Percentiles rank a stretch among this genome's conserved stretches.
Conservation (phyloP, 148 eudicot species). For the Polygonum maritimum region DNA sequence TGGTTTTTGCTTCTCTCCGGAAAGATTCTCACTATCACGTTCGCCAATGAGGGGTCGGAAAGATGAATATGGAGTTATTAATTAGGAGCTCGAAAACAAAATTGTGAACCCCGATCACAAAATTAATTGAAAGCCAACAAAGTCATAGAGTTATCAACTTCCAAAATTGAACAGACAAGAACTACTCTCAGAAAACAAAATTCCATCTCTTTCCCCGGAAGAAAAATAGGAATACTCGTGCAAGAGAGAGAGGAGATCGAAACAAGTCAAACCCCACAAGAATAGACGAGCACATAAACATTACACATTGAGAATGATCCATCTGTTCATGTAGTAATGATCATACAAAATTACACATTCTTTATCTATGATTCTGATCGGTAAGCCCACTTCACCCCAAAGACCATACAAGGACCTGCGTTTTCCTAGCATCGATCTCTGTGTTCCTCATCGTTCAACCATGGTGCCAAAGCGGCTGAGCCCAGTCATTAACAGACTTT, state of each 20-base stretch:
- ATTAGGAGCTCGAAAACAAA: neutral
- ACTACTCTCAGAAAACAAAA: neutral
- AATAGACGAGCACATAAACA: neutral
- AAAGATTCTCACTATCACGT: slow-evolving; percentile 7
- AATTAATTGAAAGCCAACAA: neutral
- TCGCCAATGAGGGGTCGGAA: neutral
- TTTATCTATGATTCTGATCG: neutral
- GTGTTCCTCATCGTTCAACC: neutral
- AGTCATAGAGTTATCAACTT: neutral
- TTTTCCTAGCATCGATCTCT: neutral
- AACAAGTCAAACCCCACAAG: slow-evolving; percentile 4
- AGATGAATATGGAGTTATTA: neutral
- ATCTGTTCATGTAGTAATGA: neutral
- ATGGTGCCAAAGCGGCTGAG: neutral
- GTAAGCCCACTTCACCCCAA: neutral
- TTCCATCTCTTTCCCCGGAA: neutral
- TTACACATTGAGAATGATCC: neutral
- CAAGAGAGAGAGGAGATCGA: slow-evolving; percentile 9
- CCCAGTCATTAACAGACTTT: neutral
- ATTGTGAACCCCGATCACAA: neutral
- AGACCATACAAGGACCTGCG: neutral
- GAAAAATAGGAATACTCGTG: neutral
- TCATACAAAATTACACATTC: neutral
- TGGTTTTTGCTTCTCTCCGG: neutral
- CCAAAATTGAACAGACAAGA: neutral